Evolutionary conservation across 495 filamentous ascomycete species (phyloP), one percentile per base, ranked within the genome.

Genomic region (Cairneyella variabilis): DNA sequence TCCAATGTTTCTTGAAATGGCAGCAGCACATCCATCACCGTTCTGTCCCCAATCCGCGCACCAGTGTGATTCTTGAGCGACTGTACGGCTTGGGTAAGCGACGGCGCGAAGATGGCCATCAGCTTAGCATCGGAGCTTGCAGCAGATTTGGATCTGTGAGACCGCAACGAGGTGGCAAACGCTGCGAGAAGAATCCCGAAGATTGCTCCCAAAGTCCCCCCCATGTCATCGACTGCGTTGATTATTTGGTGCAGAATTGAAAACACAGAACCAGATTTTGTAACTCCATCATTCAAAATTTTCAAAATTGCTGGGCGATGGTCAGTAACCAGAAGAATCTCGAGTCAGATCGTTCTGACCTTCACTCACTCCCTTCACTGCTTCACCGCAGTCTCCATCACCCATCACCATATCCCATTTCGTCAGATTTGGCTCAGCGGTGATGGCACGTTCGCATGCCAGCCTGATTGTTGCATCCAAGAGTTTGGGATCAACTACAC

Each of bases 321-420:
- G n/a, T n/a, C n/a, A n/a, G n/a, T n/a, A n/a, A n/a, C n/a, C n/a
- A n/a, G n/a, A n/a, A n/a, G n/a, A n/a, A n/a, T n/a, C n/a, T n/a
- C n/a, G n/a, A n/a, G n/a, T n/a, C n/a, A n/a, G n/a, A n/a, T n/a
- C n/a, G n/a, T n/a, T 18, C 25, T 14, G 42, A 57, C 47, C 28
- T 51, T 51, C 57, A 42, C 51, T 28, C 7, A 59, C 57, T 6
- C 66, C 74, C 55, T 79, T 71, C 8, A 84, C 72, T 12, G 79
- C 80, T 67, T 83, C 74, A 20, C 81, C 81, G 59, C 81, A 84
- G 61, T 84, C 81, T 9, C 81, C 81, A 62, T 84, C 81, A 28
- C 81, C 81, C 81, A 84, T 84, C 48, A 80, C 65, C 25, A 78
- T 78, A 64, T 84, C 81, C 74, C 74, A 84, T 54, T 74, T 76